Conservation (phyloP, 768 basidiomycete genomes). For the Sporobolomyces phaffii region DNA sequence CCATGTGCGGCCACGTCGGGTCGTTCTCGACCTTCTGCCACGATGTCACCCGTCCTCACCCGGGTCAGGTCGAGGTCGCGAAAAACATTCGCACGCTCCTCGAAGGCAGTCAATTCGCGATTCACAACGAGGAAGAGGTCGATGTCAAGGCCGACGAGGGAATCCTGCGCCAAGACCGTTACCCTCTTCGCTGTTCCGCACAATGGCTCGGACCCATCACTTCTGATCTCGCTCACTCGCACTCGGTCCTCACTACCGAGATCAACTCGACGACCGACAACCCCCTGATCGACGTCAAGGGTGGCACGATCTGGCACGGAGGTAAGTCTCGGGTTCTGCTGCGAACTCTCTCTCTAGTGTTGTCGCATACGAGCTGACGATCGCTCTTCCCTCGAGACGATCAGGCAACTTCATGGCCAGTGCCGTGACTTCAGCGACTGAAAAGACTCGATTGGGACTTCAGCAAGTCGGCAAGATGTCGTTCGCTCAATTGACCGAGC, state of each 20-base stretch:
- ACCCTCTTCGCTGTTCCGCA: conserved; percentile 48
- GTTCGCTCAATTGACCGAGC: conserved; percentile 64
- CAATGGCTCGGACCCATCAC: conserved; percentile 74
- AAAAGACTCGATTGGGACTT: conserved; percentile 61
- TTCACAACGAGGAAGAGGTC: conserved; percentile 66
- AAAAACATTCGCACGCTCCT: conserved; percentile 64
- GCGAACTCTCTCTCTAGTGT: background rate
- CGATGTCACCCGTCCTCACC: conserved; percentile 66
- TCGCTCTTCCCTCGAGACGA: background rate
- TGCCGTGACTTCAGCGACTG: conserved; percentile 78
- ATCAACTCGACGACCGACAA: conserved; percentile 88
- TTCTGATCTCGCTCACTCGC: conserved; percentile 65
- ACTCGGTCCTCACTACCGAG: conserved; percentile 63
- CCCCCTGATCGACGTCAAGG: conserved; percentile 67
- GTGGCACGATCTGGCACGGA: conserved; percentile 65
- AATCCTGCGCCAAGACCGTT: conserved; percentile 71
- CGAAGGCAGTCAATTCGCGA: conserved; percentile 62
- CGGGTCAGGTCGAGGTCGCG: conserved; percentile 74
- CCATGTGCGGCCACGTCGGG: conserved; percentile 59
- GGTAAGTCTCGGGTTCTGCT: no score
- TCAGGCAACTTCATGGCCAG: conserved; percentile 68
- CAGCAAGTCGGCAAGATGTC: conserved; percentile 65
- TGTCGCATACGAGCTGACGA: no score
- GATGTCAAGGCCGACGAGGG: conserved; percentile 67
- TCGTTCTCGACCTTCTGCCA: conserved; percentile 58